These are phyloP conservation scores for Berkeleyomyces basicola DNA, from an alignment of 2,329 filamentous ascomycete species.

Conservation along the genomic window DNA sequence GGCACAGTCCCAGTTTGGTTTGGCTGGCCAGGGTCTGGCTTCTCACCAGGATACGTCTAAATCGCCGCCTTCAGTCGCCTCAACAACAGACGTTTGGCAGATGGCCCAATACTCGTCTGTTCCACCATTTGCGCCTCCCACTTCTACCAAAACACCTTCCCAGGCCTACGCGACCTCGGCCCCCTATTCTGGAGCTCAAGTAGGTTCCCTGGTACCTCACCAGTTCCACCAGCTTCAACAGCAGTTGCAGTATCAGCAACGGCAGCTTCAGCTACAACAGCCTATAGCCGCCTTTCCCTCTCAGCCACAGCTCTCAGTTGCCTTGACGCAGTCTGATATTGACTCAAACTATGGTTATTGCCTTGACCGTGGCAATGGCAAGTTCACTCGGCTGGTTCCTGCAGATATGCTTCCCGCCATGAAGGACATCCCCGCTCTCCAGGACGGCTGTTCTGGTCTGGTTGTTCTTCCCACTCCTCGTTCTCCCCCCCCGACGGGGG, in stretches of 20 bases:
- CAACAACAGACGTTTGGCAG: neutral
- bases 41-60: neutral
- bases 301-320: neutral
- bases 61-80: neutral
- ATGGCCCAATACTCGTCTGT: neutral
- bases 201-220: neutral
- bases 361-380: constrained; percentile 35
- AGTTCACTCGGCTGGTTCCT: constrained; percentile 36
- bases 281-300: neutral
- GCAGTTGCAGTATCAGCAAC: constrained; percentile 4
- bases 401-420: constrained; percentile 35
- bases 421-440: constrained; percentile 26
- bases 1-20: neutral
- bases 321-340: neutral
- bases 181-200: neutral
- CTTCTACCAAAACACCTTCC: neutral
- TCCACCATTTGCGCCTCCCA: constrained; percentile 7
- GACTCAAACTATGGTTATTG: constrained; percentile 30
- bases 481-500: constrained; percentile 16
- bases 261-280: neutral
- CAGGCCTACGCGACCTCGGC: neutral
- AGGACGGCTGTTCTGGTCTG: constrained; percentile 27
- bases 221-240: constrained; percentile 3
- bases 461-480: constrained; percentile 29
- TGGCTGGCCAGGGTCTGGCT: neutral